Evolutionary conservation across 2,329 filamentous ascomycete genomes (phyloP), one percentile per base, ranked within the genome.

Genomic region (Pestalotiopsis sp.): DNA sequence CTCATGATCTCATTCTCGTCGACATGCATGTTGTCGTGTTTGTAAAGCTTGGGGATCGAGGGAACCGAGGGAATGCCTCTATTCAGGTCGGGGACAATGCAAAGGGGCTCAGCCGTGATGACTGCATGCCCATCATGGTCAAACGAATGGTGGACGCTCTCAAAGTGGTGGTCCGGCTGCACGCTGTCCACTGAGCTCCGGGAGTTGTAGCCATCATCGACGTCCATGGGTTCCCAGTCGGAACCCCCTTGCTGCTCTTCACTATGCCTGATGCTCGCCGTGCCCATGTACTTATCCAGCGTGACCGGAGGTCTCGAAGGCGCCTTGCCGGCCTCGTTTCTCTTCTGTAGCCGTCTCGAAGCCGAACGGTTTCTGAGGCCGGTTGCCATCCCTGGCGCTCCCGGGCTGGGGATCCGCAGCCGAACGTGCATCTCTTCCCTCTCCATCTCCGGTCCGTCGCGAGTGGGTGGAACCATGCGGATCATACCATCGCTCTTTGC

Each of bases 41-140:
- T 67, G 23, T 82, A 86, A 71, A 83, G 81, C 67, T 79, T 77
- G 13, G 85, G 82, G 38, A 86, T 83, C 41, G 76, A 76, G 27
- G 84, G 82, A 59, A 85, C 80, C 36, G 74, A 78, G 3, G 84
- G 83, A 60, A 85, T 83, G 17, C 84, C 84, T 45, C 81, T 79
- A 71, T 86, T 86, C 61, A 75, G 79, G 72, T 85, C 82, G 5
- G 84, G 81, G 39, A 84, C 78, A 39, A 84, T 79, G 31, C 79
- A 78, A 64, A 86, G 76, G 39, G 79, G 76, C 57, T 71, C 72
- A 2, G 58, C 52, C 9, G 68, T 69, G 7, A 25, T 31, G 20
- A 59, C 63, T 36, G 52, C 25, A 12, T 57, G 45, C n/a, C 64
- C 64, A 25, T 66, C 64, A n/a, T 17, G 23, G 31, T 36, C 31